Percentiles rank a stretch among this genome's conserved stretches.
These are phyloP conservation scores for Suillus subaureus DNA, from an alignment of 768 basidiomycete genomes.

Conservation along the genomic window DNA sequence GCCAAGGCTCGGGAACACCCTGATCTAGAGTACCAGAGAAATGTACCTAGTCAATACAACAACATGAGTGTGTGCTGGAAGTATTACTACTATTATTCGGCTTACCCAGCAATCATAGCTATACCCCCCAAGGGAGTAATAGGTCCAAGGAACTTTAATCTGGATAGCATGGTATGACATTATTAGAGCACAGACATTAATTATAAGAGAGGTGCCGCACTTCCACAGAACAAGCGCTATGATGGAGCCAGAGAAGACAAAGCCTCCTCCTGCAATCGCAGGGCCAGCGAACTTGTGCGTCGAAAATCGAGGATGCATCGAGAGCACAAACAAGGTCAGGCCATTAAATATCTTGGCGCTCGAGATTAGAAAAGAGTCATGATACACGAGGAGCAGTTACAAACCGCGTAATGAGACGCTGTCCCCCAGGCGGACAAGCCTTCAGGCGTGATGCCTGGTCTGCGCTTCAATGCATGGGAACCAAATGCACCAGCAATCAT, in stretches of 20 bases:
- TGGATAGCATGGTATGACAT: slow-evolving; percentile 21
- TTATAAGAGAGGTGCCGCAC: slow-evolving; percentile 27
- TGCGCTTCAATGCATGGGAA: slow-evolving; percentile 58
- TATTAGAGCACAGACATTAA: background rate
- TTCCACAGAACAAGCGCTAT: slow-evolving; percentile 52
- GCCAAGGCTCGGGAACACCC: background rate
- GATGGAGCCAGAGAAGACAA: slow-evolving; percentile 68
- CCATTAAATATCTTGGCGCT: slow-evolving; percentile 66
- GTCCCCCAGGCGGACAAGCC: slow-evolving; percentile 61
- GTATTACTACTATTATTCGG: background rate
- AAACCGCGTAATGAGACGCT: slow-evolving; percentile 65
- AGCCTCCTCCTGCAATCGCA: slow-evolving; percentile 58
- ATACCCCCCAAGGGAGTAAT: slow-evolving; percentile 68
- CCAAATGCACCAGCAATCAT: slow-evolving; percentile 71
- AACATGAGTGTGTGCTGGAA: slow-evolving; percentile 12
- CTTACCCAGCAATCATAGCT: slow-evolving; percentile 71
- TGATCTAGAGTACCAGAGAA: slow-evolving; percentile 47
- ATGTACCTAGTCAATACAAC: slow-evolving; percentile 47
- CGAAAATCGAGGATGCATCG: slow-evolving; percentile 63
- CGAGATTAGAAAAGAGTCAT: slow-evolving; percentile 14
- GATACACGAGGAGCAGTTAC: slow-evolving; percentile 18
- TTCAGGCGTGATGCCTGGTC: slow-evolving; percentile 49
- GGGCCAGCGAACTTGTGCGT: slow-evolving; percentile 66
- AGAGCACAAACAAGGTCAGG: slow-evolving; percentile 61
- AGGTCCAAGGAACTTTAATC: slow-evolving; percentile 58